Evolutionary conservation across 345 rosid genomes (phyloP).

Genomic region (Bruguiera gymnorhiza): DNA sequence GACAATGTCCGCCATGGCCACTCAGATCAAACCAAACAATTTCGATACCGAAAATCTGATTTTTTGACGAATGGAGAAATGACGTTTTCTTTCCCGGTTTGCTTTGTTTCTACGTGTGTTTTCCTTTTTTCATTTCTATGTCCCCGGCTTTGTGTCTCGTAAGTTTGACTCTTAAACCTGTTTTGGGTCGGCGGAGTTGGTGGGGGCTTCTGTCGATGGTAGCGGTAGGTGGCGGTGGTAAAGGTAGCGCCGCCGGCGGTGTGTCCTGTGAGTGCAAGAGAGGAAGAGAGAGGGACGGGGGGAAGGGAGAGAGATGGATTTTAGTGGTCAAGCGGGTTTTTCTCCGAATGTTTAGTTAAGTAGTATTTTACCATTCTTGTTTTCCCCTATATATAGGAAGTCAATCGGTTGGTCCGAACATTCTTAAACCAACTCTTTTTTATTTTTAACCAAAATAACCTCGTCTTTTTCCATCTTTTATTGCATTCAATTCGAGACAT

Average conservation of each 20-base stretch:
- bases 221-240: background rate
- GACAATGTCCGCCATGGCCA: constrained; percentile 68
- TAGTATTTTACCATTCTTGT: background rate
- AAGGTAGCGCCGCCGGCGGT: background rate
- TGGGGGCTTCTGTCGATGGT: background rate
- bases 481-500: too few relatives aligned
- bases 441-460: too few relatives aligned
- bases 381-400: constrained; percentile 13
- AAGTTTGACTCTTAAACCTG: background rate
- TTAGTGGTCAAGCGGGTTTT: constrained; percentile 7
- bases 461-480: too few relatives aligned
- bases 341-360: background rate
- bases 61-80: background rate
- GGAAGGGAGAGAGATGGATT: background rate
- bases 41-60: background rate
- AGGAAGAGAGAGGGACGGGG: too few relatives aligned
- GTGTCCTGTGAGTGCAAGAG: background rate
- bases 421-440: too few relatives aligned
- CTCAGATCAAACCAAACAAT: constrained; percentile 2
- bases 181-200: background rate
- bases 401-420: background rate
- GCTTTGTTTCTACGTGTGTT: background rate
- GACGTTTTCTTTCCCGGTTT: background rate
- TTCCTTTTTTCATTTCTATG: background rate
- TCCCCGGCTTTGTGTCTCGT: background rate